Percentiles rank a stretch among this genome's conserved stretches.
Conservation (phyloP, 2,329 filamentous ascomycete genomes). For the Aureobasidium sp. region DNA sequence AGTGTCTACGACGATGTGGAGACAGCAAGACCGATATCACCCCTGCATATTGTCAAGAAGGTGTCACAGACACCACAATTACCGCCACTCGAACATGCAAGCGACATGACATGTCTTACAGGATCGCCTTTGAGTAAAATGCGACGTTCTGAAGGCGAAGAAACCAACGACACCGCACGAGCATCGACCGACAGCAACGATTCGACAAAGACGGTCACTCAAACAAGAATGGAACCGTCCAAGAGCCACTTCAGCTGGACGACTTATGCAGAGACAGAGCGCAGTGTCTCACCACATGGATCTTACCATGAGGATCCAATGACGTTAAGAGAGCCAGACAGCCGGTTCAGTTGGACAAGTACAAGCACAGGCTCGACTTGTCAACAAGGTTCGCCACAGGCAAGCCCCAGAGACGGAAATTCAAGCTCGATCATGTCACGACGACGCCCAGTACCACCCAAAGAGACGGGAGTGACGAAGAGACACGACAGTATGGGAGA, state of each 20-base stretch:
- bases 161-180: not conserved
- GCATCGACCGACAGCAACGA: conserved; percentile 16
- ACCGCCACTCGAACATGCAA: not conserved
- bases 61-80: not conserved
- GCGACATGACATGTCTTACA: not conserved
- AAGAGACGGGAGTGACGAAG: conserved; percentile 14
- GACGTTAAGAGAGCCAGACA: conserved; percentile 21
- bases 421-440: conserved; percentile 14
- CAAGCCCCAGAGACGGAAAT: conserved; percentile 35
- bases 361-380: conserved; percentile 34
- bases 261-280: conserved; percentile 25
- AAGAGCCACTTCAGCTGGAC: conserved; percentile 32
- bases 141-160: not conserved
- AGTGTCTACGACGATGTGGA: conserved; percentile 4
- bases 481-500: conserved; percentile 19
- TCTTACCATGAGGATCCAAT: conserved; percentile 15
- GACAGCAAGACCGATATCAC: conserved; percentile 7
- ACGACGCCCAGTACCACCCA: conserved; percentile 19
- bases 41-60: conserved; percentile 19
- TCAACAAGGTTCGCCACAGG: conserved; percentile 36
- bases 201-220: not conserved
- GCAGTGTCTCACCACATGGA: conserved; percentile 15
- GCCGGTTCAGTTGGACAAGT: conserved; percentile 39
- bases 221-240: not conserved
- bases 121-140: not conserved